Percentiles rank a stretch among this genome's conserved stretches.
Conservation (phyloP, 306 rosid genomes). For the Senna tora region DNA sequence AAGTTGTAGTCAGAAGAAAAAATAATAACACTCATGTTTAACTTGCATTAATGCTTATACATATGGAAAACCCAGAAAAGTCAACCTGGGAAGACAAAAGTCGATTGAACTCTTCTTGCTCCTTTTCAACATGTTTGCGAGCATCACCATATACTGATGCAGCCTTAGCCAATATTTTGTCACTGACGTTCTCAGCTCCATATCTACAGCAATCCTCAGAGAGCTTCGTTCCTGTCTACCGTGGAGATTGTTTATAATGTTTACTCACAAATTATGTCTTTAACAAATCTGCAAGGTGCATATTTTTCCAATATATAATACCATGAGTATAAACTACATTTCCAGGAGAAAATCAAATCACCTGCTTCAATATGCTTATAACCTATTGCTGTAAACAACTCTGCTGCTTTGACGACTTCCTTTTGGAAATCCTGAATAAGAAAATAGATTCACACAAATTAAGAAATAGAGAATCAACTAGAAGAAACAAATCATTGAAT, state of each 20-base stretch:
- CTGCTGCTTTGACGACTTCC: slow-evolving; percentile 91
- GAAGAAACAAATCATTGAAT: slow-evolving; percentile 13
- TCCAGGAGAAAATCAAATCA: slow-evolving; percentile 41
- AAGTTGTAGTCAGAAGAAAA: not conserved
- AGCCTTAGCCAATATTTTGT: slow-evolving; percentile 85
- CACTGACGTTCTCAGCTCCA: slow-evolving; percentile 84
- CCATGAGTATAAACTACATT: slow-evolving; percentile 28
- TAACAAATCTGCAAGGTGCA: slow-evolving; percentile 18
- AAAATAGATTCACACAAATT: slow-evolving; percentile 29
- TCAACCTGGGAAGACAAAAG: slow-evolving; percentile 82
- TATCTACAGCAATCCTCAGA: slow-evolving; percentile 97
- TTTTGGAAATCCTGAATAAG: slow-evolving; percentile 87
- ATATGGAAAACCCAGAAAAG: slow-evolving; percentile 34
- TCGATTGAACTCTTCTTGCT: slow-evolving; percentile 81
- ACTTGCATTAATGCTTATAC: slow-evolving; percentile 35
- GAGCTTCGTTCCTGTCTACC: slow-evolving; percentile 91
- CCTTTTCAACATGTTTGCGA: slow-evolving; percentile 94
- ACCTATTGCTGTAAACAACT: slow-evolving; percentile 78
- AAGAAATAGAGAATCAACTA: slow-evolving; percentile 22
- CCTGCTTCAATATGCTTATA: slow-evolving; percentile 95
- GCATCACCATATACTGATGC: slow-evolving; percentile 96
- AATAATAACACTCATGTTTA: slow-evolving; percentile 15
- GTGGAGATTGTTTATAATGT: slow-evolving; percentile 42
- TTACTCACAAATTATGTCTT: slow-evolving; percentile 15
- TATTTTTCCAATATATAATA: slow-evolving; percentile 19